These are phyloP conservation scores for Colletotrichum plurivorum DNA, from an alignment of 2,329 filamentous ascomycete genomes.

Conservation along the genomic window DNA sequence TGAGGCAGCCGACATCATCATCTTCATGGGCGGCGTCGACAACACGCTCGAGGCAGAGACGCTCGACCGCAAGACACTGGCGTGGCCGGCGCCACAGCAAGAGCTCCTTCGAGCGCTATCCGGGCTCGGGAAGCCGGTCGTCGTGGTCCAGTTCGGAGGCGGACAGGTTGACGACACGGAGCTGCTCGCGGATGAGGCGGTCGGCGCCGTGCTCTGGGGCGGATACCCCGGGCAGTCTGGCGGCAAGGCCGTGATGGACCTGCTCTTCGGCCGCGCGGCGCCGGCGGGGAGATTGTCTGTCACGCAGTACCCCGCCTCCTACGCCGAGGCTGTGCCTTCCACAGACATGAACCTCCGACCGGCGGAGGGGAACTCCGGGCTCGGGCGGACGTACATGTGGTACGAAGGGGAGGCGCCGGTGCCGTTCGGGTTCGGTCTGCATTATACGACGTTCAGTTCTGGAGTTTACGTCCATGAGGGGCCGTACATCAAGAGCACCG, in stretches of 20 bases:
- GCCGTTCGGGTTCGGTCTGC: slow-evolving; percentile 69
- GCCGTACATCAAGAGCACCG: not conserved
- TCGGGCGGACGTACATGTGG: slow-evolving; percentile 69
- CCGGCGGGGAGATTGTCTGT: slow-evolving; percentile 68
- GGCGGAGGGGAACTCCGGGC: slow-evolving; percentile 58
- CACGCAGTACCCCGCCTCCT: slow-evolving; percentile 69
- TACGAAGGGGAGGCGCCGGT: slow-evolving; percentile 63
- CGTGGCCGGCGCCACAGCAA: slow-evolving; percentile 29
- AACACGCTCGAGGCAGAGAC: slow-evolving; percentile 62
- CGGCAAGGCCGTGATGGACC: slow-evolving; percentile 67
- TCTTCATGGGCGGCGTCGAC: slow-evolving; percentile 71
- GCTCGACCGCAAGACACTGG: slow-evolving; percentile 64
- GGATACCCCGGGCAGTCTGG: slow-evolving; percentile 74
- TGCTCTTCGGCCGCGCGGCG: slow-evolving; percentile 64
- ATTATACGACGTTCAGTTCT: slow-evolving; percentile 69
- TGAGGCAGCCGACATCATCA: slow-evolving; percentile 70
- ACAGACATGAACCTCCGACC: slow-evolving; percentile 68
- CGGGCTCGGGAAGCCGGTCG: slow-evolving; percentile 60
- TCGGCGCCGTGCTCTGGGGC: slow-evolving; percentile 69
- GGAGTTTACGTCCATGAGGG: slow-evolving; percentile 1
- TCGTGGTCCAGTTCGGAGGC: slow-evolving; percentile 69
- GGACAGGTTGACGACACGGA: slow-evolving; percentile 66
- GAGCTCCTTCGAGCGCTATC: slow-evolving; percentile 45
- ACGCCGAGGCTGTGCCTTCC: slow-evolving; percentile 64
- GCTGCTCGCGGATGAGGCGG: slow-evolving; percentile 60